Evolutionary conservation across 2,329 filamentous ascomycete species (phyloP).

Genomic region (Aureobasidium sp.): DNA sequence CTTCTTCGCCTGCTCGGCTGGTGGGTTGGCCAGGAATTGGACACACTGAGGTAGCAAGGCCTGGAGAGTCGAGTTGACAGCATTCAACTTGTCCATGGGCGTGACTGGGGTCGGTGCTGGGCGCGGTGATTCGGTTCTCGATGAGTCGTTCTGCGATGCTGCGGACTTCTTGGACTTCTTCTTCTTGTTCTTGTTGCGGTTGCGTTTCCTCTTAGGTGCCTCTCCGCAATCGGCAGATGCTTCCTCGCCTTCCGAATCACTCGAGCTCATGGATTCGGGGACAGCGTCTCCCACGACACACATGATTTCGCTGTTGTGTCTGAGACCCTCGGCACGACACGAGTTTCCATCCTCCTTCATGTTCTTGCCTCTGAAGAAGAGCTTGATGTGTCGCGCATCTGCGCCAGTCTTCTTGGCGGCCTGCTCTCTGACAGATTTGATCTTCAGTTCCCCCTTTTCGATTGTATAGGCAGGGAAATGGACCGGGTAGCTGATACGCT

Average conservation of each 20-base stretch:
- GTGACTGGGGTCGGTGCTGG: slow-evolving; percentile 30
- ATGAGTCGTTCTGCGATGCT: slow-evolving; percentile 22
- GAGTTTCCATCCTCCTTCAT: slow-evolving; percentile 55
- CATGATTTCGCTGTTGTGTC: slow-evolving; percentile 52
- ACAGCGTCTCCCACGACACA: slow-evolving; percentile 48
- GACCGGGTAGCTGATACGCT: slow-evolving; percentile 55
- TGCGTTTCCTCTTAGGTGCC: slow-evolving; percentile 31
- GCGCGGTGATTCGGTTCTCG: slow-evolving; percentile 31
- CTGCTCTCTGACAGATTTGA: slow-evolving; percentile 59
- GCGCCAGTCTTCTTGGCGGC: slow-evolving; percentile 57
- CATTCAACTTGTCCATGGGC: slow-evolving; percentile 55
- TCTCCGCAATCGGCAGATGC: slow-evolving; percentile 23
- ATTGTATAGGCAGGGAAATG: slow-evolving; percentile 71
- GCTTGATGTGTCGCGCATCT: slow-evolving; percentile 50
- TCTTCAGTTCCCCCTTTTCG: slow-evolving; percentile 60
- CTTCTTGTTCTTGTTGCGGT: slow-evolving; percentile 36
- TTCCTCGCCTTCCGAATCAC: slow-evolving; percentile 34
- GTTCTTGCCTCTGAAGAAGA: slow-evolving; percentile 65
- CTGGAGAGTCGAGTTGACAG: slow-evolving; percentile 56
- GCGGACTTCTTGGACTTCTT: slow-evolving; percentile 32
- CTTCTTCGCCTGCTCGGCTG: slow-evolving; percentile 56
- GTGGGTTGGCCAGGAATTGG: slow-evolving; percentile 54
- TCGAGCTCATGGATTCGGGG: slow-evolving; percentile 30
- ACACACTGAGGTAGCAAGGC: slow-evolving; percentile 56
- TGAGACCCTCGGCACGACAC: slow-evolving; percentile 50